Conservation (phyloP, 2,329 filamentous ascomycete species). For the Neurospora sp. region DNA sequence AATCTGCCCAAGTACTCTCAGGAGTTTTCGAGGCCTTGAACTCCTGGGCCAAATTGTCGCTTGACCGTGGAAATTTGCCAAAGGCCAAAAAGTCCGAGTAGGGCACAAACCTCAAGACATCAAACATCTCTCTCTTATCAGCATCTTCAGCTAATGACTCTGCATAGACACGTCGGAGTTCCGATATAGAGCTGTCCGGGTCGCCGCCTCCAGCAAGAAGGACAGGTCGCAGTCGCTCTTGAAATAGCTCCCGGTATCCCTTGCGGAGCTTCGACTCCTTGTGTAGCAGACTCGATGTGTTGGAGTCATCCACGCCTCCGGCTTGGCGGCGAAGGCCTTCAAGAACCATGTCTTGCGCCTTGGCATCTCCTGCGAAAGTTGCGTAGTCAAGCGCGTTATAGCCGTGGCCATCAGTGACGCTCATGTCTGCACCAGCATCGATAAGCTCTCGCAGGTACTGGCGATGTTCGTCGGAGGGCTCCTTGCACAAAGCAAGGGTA, state of each 20-base stretch:
- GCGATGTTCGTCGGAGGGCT: conserved; percentile 26
- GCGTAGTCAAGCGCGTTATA: conserved; percentile 29
- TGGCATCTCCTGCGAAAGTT: conserved; percentile 22
- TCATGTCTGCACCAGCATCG: conserved; percentile 23
- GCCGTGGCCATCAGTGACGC: conserved; percentile 23
- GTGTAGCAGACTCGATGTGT: not conserved
- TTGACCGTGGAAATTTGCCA: conserved; percentile 20
- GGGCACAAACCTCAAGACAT: conserved; percentile 20
- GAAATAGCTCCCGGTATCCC: conserved; percentile 26
- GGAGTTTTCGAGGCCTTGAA: not conserved
- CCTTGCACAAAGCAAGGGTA: conserved; percentile 28
- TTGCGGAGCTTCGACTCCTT: conserved; percentile 23
- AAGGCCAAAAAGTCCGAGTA: conserved; percentile 20
- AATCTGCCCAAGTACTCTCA: conserved; percentile 4
- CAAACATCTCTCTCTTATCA: conserved; percentile 18
- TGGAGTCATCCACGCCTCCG: not conserved
- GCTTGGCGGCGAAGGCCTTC: conserved; percentile 14
- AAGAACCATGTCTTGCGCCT: conserved; percentile 19
- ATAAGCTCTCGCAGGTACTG: conserved; percentile 24
- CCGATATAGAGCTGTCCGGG: conserved; percentile 4
- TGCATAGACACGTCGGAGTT: conserved; percentile 18
- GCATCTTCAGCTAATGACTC: conserved; percentile 14
- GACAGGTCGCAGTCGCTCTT: conserved; percentile 25
- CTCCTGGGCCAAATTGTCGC: conserved; percentile 11
- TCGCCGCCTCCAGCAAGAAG: conserved; percentile 17